Evolutionary conservation across 2,329 filamentous ascomycete species (phyloP).

Genomic region (Aspergillus ibericus): DNA sequence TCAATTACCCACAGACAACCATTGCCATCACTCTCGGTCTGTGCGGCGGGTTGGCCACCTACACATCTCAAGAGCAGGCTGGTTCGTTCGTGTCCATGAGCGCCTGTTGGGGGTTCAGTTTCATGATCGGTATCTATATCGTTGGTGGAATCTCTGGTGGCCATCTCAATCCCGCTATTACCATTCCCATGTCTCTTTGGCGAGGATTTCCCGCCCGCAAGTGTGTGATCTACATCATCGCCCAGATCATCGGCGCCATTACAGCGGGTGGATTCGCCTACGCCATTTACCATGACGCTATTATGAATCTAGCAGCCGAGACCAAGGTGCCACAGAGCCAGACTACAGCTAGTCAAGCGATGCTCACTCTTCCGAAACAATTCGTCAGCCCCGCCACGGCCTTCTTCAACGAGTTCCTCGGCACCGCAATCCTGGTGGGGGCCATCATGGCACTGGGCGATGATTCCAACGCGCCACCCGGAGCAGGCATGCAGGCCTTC

Average conservation of each 20-base stretch:
- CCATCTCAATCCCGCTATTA: conserved; percentile 51
- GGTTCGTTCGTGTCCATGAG: conserved; percentile 24
- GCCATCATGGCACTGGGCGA: conserved; percentile 42
- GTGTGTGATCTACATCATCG: conserved; percentile 30
- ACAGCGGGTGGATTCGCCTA: conserved; percentile 36
- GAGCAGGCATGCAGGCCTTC: conserved; percentile 44
- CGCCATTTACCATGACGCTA: conserved; percentile 38
- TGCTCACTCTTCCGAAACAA: conserved; percentile 29
- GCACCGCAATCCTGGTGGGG: conserved; percentile 32
- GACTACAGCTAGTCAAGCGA: conserved; percentile 21
- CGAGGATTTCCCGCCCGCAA: conserved; percentile 36
- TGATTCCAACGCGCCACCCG: conserved; percentile 46
- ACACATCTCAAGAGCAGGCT: conserved; percentile 22
- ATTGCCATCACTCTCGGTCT: conserved; percentile 33
- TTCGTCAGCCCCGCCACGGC: conserved; percentile 30
- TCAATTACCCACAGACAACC: conserved; percentile 19
- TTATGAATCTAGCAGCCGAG: conserved; percentile 22
- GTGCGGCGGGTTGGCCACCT: conserved; percentile 26
- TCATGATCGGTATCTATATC: conserved; percentile 46
- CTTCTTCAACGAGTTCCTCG: conserved; percentile 41
- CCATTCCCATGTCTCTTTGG: conserved; percentile 35
- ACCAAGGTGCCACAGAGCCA: conserved; percentile 20
- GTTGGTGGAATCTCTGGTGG: conserved; percentile 50
- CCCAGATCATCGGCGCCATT: conserved; percentile 38
- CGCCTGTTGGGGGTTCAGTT: conserved; percentile 30